Base-by-base conservation (phyloP, 768 basidiomycete species). In the Serendipita sp. region DNA sequence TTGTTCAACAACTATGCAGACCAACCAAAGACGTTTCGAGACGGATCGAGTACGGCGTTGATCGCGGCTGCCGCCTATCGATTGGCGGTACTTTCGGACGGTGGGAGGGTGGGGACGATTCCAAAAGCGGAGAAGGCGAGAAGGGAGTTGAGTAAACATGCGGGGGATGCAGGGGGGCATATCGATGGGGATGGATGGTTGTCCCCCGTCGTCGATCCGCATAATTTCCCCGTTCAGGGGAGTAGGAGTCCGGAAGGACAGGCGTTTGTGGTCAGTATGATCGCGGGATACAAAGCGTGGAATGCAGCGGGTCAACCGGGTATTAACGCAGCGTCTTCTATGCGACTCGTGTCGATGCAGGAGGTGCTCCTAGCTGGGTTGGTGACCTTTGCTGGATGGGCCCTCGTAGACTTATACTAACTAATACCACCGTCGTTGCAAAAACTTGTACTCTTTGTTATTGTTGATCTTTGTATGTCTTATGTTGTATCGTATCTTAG, bases 201-300 rank as follows among this genome's bases (percentile, higher is more conserved):
- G 30, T 77, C 75, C 3, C 88, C 88, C 3, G 89, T 91, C 16
- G 88, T 88, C 2, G 77, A 94, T 70, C 91, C 91, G 0, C 72
- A 85, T 63, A 71, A 76, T 1, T 84, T 78, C 69, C 75, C 76
- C 0, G 10, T 67, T 1, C 65, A 80, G 66, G 85, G 86, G 0
- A 65, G 73, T 0, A 23, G 81, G 18, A 88, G 86, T 66, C 81
- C 91, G 1, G 91, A 94, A 72, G 84, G 79, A 0, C 79, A 93
- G 74, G 88, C 86, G 4, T 94, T 94, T 72, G 81, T 88, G 10
- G 72, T 93, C 3, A 78, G 84, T 70, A 23, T 23, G 23, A 23
- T 90, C 65, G 80, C 88, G 0, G 86, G 87, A 3, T 88, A 84
- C 78, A 76, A 78, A 48, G 90, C 91, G 68, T 91, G 89, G 88